These are phyloP conservation scores for Cyanodermella asteris DNA, from an alignment of 2,329 filamentous ascomycete genomes.

Conservation along the genomic window DNA sequence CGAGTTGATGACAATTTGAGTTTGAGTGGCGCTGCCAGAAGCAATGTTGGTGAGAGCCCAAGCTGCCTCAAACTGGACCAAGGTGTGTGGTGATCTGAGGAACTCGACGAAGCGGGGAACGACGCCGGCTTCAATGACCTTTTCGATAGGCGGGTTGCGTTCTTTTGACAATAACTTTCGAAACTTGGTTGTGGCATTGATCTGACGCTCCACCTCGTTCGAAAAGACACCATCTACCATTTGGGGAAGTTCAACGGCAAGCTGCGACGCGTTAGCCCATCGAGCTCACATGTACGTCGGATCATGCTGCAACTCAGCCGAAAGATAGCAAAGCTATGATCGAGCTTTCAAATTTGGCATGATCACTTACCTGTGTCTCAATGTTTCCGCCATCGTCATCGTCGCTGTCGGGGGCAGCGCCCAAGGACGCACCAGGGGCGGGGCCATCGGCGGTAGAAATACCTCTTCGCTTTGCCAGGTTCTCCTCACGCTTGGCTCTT, in stretches of 20 bases:
- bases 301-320: background rate
- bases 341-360: background rate
- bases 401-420: slow-evolving; percentile 80
- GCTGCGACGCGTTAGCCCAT: slow-evolving; percentile 27
- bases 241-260: slow-evolving; percentile 92
- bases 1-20: slow-evolving; percentile 95
- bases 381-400: slow-evolving; percentile 92
- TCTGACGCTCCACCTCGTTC: slow-evolving; percentile 93
- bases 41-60: slow-evolving; percentile 99
- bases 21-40: slow-evolving; percentile 88
- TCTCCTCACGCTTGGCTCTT: slow-evolving; percentile 96
- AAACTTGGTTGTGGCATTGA: slow-evolving; percentile 95
- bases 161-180: slow-evolving; percentile 95
- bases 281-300: slow-evolving; percentile 3
- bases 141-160: slow-evolving; percentile 95
- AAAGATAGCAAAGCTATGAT: background rate
- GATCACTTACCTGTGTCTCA: slow-evolving; percentile 67
- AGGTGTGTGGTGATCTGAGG: slow-evolving; percentile 85
- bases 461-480: slow-evolving; percentile 91
- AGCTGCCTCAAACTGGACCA: slow-evolving; percentile 96
- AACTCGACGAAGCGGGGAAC: slow-evolving; percentile 97
- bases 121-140: slow-evolving; percentile 97
- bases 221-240: slow-evolving; percentile 98
- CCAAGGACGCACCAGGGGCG: slow-evolving; percentile 57
- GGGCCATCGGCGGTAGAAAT: slow-evolving; percentile 56